Evolutionary conservation across 192 early-diverging fungal species (phyloP).

Genomic region (Dispira parvispora): DNA sequence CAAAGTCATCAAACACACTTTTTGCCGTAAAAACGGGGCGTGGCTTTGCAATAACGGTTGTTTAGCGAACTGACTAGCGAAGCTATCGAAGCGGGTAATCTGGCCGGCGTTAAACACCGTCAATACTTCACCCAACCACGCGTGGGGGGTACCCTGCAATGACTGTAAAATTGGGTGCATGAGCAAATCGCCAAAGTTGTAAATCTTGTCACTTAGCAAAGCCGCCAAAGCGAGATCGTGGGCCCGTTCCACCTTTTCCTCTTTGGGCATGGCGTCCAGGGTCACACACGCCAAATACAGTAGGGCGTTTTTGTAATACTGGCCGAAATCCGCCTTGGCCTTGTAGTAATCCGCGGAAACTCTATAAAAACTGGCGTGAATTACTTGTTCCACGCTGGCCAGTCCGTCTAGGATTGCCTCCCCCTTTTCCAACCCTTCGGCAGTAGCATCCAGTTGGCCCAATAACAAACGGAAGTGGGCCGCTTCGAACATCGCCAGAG

Average conservation of each 20-base stretch:
- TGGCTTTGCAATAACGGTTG: conserved; percentile 60
- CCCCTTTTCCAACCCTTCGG: conserved; percentile 64
- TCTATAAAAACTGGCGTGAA: conserved; percentile 88
- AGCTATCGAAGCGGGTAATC: conserved; percentile 79
- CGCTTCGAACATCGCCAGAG: conserved; percentile 69
- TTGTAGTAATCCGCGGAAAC: conserved; percentile 96
- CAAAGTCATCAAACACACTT: conserved; percentile 93
- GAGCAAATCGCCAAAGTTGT: conserved; percentile 99
- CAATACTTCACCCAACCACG: conserved; percentile 76
- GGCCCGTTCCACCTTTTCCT: conserved; percentile 77
- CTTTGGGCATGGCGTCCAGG: conserved; percentile 53
- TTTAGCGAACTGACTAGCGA: conserved; percentile 41
- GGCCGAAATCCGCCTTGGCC: conserved; percentile 77
- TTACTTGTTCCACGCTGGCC: conserved; percentile 62
- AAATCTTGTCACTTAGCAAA: conserved; percentile 85
- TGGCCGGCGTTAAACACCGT: conserved; percentile 86
- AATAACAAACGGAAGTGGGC: conserved; percentile 68
- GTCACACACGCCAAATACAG: conserved; percentile 85
- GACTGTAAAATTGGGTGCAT: conserved; percentile 24
- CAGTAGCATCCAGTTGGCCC: conserved; percentile 68
- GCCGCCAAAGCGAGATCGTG: conserved; percentile 83
- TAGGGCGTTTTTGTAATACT: conserved; percentile 91
- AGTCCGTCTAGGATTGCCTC: conserved; percentile 67
- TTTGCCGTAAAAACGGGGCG: conserved; percentile 68
- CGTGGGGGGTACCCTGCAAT: conserved; percentile 48